Base-by-base conservation (phyloP, 2,329 filamentous ascomycete genomes). In the Didymella pinodella region DNA sequence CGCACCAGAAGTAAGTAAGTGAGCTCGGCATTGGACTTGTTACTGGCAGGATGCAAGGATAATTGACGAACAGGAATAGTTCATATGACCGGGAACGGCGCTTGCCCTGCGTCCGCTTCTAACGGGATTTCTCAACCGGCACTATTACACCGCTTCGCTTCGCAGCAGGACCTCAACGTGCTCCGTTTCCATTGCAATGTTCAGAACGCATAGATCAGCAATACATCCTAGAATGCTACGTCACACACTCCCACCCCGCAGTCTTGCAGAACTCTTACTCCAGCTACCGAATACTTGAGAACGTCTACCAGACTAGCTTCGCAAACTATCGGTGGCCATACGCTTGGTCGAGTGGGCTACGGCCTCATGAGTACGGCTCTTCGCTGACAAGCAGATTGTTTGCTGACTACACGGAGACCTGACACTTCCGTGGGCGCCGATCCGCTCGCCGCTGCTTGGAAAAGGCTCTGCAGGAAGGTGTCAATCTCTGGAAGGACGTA, bases 61-160 rank as follows among this genome's bases (percentile, higher is more conserved):
- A 4, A 10, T n/a, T 14, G 32, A n/a, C 32, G 36, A 38, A 38
- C n/a, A 11, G 7, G 34, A 25, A 2, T 4, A 25, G 40, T 14
- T 52, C 48, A 52, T 16, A 41, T 52, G 40, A 52, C 18, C 41
- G 49, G 29, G 14, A 22, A 31, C 49, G 40, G 49, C 40, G 31
- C 31, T 45, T 26, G 14, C 8, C n/a, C 34, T 18, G 25, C 11
- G 29, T 5, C 40, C 49, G 40, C 16, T 52, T 22, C 40, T 28
- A 45, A 36, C 29, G 20, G 41, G 34, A 43, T 1, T 6, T n/a
- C 1, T 26, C 1, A 44, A 7, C 18, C 28, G 11, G 18, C 48
- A 31, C 12, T 25, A 11, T 16, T n/a, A 11, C 3, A 28, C 4
- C 20, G 26, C 22, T 22, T 26, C 40, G 14, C 18, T 14, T n/a